Evolutionary conservation across 306 rosid species (phyloP).

Genomic region (Quercus glauca): DNA sequence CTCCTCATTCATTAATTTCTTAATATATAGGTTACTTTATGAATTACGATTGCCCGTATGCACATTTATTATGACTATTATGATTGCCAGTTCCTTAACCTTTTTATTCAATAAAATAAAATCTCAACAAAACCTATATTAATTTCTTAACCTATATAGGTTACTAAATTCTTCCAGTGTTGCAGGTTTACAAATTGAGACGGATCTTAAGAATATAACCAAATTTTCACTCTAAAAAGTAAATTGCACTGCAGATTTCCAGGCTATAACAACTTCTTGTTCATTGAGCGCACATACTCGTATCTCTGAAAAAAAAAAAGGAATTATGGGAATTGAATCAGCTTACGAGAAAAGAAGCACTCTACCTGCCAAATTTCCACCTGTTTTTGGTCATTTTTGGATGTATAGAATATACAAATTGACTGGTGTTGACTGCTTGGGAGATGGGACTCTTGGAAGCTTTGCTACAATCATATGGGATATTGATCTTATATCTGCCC

Average conservation of each 20-base stretch:
- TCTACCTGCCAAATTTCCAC: neutral
- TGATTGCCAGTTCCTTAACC: too few relatives aligned
- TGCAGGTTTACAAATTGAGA: constrained; percentile 77
- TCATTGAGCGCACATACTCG: too few relatives aligned
- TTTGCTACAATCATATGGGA: neutral
- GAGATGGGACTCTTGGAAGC: neutral
- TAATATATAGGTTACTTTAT: too few relatives aligned
- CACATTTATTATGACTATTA: too few relatives aligned
- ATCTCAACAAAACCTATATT: too few relatives aligned
- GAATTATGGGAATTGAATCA: too few relatives aligned
- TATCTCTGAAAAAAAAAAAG: too few relatives aligned
- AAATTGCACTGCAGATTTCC: constrained; percentile 1
- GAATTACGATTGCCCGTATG: too few relatives aligned
- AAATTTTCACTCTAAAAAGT: neutral
- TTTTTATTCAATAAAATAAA: too few relatives aligned
- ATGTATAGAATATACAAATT: neutral
- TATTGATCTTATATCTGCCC: neutral
- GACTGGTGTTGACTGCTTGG: neutral
- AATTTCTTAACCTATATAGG: too few relatives aligned
- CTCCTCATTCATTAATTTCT: too few relatives aligned
- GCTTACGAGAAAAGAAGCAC: neutral
- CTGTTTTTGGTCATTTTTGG: neutral
- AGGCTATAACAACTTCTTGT: neutral
- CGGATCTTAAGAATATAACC: constrained; percentile 75
- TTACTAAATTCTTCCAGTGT: neutral